These are phyloP conservation scores for Coemansia sp. DNA, from an alignment of 192 early-diverging fungal genomes.

Conservation along the genomic window DNA sequence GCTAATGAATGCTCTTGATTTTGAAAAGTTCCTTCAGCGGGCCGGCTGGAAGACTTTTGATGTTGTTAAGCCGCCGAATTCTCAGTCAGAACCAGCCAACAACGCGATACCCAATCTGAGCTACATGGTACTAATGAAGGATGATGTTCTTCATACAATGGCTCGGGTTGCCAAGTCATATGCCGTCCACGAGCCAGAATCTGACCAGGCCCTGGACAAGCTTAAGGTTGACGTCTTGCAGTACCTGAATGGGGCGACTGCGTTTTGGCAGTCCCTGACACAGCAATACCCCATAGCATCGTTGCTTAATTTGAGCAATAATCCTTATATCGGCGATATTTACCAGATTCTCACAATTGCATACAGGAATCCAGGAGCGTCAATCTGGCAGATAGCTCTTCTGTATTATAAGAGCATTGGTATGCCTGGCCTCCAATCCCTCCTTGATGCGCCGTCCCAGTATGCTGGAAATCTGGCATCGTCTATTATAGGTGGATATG, in stretches of 20 bases:
- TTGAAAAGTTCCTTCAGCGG: conserved; percentile 15
- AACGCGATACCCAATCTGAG: conserved; percentile 23
- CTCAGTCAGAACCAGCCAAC: too few relatives aligned
- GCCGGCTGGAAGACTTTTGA: conserved; percentile 22
- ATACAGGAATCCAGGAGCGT: conserved; percentile 28
- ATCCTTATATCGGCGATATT: conserved; percentile 13
- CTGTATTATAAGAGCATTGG: conserved; percentile 37
- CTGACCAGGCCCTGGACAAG: background rate
- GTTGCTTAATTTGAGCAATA: conserved; percentile 7
- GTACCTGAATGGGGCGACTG: conserved; percentile 14
- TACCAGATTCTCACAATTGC: conserved; percentile 19
- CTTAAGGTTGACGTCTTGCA: conserved; percentile 2
- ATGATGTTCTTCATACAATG: conserved; percentile 15
- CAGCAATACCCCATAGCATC: conserved; percentile 4
- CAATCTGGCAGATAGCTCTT: conserved; percentile 21
- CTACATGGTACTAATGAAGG: conserved; percentile 27
- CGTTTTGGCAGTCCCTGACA: conserved; percentile 18
- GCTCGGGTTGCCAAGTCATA: conserved; percentile 8
- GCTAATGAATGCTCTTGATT: background rate
- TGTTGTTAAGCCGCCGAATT: background rate
- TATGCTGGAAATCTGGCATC: conserved; percentile 32
- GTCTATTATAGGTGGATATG: conserved; percentile 28
- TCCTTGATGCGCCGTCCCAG: conserved; percentile 27
- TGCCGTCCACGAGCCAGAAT: background rate
- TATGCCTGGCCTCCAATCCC: conserved; percentile 21